phyloP scores from a whole-genome alignment of 2,329 filamentous ascomycete genomes.

The Calonectria honghensis region DNA sequence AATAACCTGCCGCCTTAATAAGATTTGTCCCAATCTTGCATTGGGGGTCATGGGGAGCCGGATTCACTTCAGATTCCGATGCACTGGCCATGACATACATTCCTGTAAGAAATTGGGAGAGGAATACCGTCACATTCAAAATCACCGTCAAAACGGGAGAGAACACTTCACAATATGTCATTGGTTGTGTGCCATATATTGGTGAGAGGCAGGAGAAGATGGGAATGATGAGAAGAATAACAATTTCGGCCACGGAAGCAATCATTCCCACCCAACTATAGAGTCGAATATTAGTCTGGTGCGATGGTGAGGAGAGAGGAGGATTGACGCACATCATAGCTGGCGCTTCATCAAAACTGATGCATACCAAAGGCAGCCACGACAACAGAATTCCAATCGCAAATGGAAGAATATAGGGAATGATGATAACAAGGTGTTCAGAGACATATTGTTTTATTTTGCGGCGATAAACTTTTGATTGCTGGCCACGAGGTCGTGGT shows the following conservation, averaged over 20 bases:
- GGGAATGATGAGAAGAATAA: no score
- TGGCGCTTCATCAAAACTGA: not conserved
- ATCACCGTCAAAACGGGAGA: not conserved
- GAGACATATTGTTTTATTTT: no score
- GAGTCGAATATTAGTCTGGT: not conserved
- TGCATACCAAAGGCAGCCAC: not conserved
- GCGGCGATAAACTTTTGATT: no score
- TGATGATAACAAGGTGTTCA: not conserved
- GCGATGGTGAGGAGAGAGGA: not conserved
- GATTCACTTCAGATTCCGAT: not conserved
- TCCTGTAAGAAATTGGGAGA: not conserved
- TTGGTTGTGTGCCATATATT: no score
- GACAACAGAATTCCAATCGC: not conserved
- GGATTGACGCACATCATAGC: not conserved
- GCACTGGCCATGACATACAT: not conserved
- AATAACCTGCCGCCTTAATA: not conserved
- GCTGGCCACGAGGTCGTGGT: no score
- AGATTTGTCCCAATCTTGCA: not conserved
- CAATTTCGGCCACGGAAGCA: not conserved
- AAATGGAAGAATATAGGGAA: not conserved
- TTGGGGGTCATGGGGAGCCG: not conserved
- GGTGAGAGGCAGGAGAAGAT: not conserved
- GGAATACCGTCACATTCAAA: not conserved
- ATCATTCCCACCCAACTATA: not conserved
- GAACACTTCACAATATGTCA: not conserved